Evolutionary conservation across 768 basidiomycete genomes (phyloP).

Genomic region (Russula sp.): DNA sequence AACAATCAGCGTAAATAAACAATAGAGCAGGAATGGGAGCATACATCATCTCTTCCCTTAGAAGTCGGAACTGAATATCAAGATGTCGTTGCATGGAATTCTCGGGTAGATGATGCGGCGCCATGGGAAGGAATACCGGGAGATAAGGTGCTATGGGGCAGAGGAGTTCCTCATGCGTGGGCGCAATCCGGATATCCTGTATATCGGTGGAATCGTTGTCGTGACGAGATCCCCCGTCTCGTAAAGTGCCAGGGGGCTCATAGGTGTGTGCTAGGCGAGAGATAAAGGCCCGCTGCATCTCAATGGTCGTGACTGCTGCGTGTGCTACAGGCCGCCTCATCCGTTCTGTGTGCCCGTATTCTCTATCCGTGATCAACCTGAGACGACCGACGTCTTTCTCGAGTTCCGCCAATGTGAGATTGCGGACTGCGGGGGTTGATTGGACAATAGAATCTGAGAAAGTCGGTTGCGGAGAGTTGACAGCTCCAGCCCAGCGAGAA

Average conservation of each 20-base stretch:
- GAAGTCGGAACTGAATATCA: slow-evolving; percentile 71
- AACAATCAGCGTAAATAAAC: slow-evolving; percentile 4
- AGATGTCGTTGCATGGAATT: slow-evolving; percentile 63
- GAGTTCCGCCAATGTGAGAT: slow-evolving; percentile 40
- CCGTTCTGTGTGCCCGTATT: slow-evolving; percentile 40
- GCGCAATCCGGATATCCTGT: slow-evolving; percentile 58
- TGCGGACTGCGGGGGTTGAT: slow-evolving; percentile 36
- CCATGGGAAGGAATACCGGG: slow-evolving; percentile 56
- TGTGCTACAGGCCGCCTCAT: slow-evolving; percentile 11
- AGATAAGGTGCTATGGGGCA: slow-evolving; percentile 51
- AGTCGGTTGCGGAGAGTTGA: slow-evolving; percentile 39
- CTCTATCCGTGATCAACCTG: slow-evolving; percentile 50
- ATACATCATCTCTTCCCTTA: slow-evolving; percentile 70
- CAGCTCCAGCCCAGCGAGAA: slow-evolving; percentile 45
- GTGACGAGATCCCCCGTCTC: slow-evolving; percentile 54
- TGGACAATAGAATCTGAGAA: slow-evolving; percentile 48
- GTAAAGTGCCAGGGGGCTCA: slow-evolving; percentile 54
- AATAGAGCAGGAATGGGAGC: slow-evolving; percentile 28
- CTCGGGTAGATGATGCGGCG: slow-evolving; percentile 58
- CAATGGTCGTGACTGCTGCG: slow-evolving; percentile 23
- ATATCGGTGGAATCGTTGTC: slow-evolving; percentile 65
- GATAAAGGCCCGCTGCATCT: slow-evolving; percentile 39
- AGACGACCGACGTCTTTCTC: slow-evolving; percentile 38
- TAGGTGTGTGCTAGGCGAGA: slow-evolving; percentile 44
- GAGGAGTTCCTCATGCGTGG: slow-evolving; percentile 64